Evolutionary conservation across 768 basidiomycete genomes (phyloP).

Genomic region (Panus rudis): DNA sequence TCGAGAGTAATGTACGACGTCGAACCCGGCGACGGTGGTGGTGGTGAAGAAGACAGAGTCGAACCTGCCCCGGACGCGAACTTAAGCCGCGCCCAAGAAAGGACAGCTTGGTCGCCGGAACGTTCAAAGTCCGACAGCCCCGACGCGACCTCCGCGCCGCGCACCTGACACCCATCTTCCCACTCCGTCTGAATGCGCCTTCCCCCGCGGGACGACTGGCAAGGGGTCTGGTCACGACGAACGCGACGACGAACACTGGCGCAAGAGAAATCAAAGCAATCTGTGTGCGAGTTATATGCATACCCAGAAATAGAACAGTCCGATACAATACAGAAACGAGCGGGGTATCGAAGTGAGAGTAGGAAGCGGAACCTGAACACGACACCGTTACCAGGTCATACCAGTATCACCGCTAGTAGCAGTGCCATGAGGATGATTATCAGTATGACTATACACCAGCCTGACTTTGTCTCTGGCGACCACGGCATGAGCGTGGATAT

Average conservation of each 20-base stretch:
- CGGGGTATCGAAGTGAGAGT: not conserved
- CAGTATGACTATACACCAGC: conserved; percentile 84
- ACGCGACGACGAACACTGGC: too few species aligned
- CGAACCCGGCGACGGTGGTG: not conserved
- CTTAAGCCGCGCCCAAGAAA: too few species aligned
- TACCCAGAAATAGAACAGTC: not conserved
- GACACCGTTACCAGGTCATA: conserved; percentile 35
- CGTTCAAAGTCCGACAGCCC: too few species aligned
- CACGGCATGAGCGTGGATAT: not conserved
- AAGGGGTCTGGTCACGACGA: too few species aligned
- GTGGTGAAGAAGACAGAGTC: too few species aligned
- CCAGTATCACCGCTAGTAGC: conserved; percentile 71
- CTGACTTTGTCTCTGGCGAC: conserved; percentile 68
- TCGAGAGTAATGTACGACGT: not conserved
- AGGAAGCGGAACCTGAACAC: not conserved
- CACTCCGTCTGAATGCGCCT: too few species aligned
- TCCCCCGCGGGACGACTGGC: too few species aligned
- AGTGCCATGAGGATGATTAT: conserved; percentile 74
- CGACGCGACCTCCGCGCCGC: too few species aligned
- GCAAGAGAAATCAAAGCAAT: too few species aligned
- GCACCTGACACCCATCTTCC: too few species aligned
- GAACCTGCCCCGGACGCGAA: too few species aligned
- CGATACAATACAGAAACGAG: not conserved
- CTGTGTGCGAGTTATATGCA: not conserved
- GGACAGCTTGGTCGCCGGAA: too few species aligned